Percentiles rank a stretch among this genome's conserved stretches.
These are phyloP conservation scores for Metschnikowia hibisci DNA, from an alignment of 805 yeast genomes.

Conservation along the genomic window DNA sequence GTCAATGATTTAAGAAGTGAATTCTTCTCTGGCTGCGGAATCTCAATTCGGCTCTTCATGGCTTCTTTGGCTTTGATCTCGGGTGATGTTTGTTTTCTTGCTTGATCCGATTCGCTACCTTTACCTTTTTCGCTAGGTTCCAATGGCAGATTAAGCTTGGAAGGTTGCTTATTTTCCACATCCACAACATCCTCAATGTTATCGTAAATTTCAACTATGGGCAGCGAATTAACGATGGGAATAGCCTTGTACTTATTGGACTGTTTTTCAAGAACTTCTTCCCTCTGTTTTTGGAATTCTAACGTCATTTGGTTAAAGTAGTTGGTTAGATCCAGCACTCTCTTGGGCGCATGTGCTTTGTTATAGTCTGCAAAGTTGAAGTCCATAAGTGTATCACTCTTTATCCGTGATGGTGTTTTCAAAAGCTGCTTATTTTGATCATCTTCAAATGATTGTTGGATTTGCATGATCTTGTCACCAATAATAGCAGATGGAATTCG, in stretches of 20 bases:
- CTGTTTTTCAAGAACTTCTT: constrained; percentile 58
- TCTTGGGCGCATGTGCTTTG: constrained; percentile 15
- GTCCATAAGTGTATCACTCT: constrained; percentile 8
- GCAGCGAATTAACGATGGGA: constrained; percentile 71
- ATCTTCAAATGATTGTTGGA: constrained; percentile 18
- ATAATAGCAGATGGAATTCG: constrained; percentile 18
- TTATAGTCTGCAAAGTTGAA: constrained; percentile 2
- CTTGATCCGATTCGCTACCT: background rate
- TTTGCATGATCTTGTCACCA: constrained; percentile 18
- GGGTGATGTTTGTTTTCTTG: background rate
- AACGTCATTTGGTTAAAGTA: constrained; percentile 73
- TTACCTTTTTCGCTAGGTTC: background rate
- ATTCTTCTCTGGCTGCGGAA: constrained; percentile 57
- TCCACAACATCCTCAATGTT: constrained; percentile 86
- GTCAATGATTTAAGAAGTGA: constrained; percentile 80
- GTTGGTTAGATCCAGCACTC: constrained; percentile 61
- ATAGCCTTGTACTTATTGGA: constrained; percentile 61
- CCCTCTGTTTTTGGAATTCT: constrained; percentile 87
- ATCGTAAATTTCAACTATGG: constrained; percentile 87
- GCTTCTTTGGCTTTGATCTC: constrained; percentile 1
- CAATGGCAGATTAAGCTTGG: background rate
- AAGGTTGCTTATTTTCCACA: constrained; percentile 23
- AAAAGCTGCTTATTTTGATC: constrained; percentile 13
- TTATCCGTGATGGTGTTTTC: constrained; percentile 9
- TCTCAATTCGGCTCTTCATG: constrained; percentile 19